phyloP scores from a whole-genome alignment of 208 protist genomes.

The Trypanosoma mega region DNA sequence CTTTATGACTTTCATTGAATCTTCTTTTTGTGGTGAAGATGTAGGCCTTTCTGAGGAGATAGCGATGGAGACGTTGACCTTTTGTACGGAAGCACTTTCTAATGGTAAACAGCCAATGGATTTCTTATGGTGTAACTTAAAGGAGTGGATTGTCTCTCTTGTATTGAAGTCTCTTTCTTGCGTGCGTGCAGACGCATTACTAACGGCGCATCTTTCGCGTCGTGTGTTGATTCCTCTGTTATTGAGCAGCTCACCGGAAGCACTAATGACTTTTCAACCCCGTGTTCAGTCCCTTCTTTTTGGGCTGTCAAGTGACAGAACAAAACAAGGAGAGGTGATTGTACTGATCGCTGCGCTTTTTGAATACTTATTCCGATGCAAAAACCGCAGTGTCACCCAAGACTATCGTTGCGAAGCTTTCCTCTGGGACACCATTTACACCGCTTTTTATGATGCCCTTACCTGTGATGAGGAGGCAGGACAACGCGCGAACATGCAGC shows the following conservation, averaged over 20 bases:
- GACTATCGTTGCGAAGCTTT: constrained; percentile 72
- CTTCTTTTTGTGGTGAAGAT: constrained; percentile 17
- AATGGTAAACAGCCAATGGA: neutral
- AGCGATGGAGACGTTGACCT: constrained; percentile 43
- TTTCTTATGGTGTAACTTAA: neutral
- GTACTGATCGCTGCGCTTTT: constrained; percentile 80
- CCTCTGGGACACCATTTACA: constrained; percentile 58
- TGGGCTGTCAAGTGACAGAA: constrained; percentile 15
- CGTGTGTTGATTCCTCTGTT: constrained; percentile 76
- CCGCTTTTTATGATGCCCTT: constrained; percentile 47
- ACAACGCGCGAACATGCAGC: constrained; percentile 67
- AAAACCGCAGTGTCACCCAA: constrained; percentile 14
- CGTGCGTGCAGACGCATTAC: constrained; percentile 19
- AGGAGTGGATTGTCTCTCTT: neutral
- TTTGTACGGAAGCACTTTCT: constrained; percentile 27
- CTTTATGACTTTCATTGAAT: no score
- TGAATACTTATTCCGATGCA: constrained; percentile 73
- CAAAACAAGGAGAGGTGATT: constrained; percentile 54
- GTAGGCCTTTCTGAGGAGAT: constrained; percentile 19
- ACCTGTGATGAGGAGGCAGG: constrained; percentile 42
- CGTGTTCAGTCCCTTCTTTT: constrained; percentile 22
- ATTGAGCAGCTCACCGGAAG: constrained; percentile 14
- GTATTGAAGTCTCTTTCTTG: constrained; percentile 16
- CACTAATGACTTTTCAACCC: constrained; percentile 14
- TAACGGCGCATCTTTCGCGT: constrained; percentile 52